These are phyloP conservation scores for Cyamopsis tetragonoloba DNA, from an alignment of 306 rosid species.

Conservation along the genomic window DNA sequence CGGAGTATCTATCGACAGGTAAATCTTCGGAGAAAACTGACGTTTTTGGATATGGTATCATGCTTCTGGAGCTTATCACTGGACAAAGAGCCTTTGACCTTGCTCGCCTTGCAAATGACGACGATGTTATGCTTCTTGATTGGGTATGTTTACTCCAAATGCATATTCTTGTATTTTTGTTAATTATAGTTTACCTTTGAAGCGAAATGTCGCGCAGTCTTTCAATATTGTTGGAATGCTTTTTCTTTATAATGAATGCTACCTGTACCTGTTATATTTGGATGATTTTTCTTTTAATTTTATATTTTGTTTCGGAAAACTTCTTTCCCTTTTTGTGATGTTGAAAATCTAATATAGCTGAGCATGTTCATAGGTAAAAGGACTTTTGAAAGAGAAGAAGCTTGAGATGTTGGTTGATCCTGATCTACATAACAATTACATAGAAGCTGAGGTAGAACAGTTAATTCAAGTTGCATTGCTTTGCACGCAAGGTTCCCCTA, in stretches of 20 bases:
- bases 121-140: slow-evolving; percentile 98
- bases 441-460: slow-evolving; percentile 94
- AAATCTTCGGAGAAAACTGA: slow-evolving; percentile 97
- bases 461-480: slow-evolving; percentile 93
- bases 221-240: not conserved
- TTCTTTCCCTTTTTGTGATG: no score
- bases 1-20: slow-evolving; percentile 89
- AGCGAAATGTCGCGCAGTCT: slow-evolving; percentile 8
- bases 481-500: slow-evolving; percentile 96
- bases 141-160: slow-evolving; percentile 60
- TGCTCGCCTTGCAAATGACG: slow-evolving; percentile 97
- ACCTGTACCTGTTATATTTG: no score
- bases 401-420: slow-evolving; percentile 94
- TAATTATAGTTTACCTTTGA: not conserved
- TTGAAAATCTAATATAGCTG: slow-evolving; percentile 20
- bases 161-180: not conserved
- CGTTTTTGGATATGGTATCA: slow-evolving; percentile 91
- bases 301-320: no score
- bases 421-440: slow-evolving; percentile 80
- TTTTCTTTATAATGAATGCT: not conserved
- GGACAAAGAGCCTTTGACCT: slow-evolving; percentile 98
- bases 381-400: slow-evolving; percentile 86
- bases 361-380: slow-evolving; percentile 69
- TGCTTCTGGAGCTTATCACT: slow-evolving; percentile 96
- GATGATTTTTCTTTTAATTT: not conserved